A percentile compares a stretch with the other conserved stretches of the same genome.
These are phyloP conservation scores for Claviceps citrina DNA, from an alignment of 2,329 filamentous ascomycete species.

Conservation along the genomic window DNA sequence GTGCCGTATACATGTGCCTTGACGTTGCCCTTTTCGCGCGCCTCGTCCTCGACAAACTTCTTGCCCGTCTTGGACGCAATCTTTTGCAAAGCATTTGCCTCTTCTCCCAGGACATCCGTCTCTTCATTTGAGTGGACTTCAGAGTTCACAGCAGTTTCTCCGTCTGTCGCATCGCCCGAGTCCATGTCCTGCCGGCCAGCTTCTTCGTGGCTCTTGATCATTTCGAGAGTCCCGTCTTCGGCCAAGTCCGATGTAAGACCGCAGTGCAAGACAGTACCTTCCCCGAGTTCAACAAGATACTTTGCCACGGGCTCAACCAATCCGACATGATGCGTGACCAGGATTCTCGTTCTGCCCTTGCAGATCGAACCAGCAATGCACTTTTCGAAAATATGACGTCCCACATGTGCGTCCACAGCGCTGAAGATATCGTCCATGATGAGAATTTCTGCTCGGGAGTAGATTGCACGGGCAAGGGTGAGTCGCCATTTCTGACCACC, in stretches of 20 bases:
- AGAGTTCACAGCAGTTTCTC: conserved; percentile 38
- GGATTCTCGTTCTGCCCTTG: conserved; percentile 53
- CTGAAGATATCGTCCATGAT: conserved; percentile 76
- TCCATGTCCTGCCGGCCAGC: conserved; percentile 23
- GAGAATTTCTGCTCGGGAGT: conserved; percentile 61
- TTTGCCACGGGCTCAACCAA: conserved; percentile 56
- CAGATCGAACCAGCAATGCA: conserved; percentile 59
- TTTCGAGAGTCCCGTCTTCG: conserved; percentile 37
- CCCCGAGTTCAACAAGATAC: conserved; percentile 57
- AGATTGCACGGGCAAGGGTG: conserved; percentile 64
- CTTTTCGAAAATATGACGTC: conserved; percentile 62
- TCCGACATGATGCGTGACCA: conserved; percentile 68
- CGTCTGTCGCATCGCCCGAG: conserved; percentile 30
- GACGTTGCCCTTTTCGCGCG: conserved; percentile 54
- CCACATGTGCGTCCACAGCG: conserved; percentile 68
- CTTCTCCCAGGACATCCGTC: conserved; percentile 23
- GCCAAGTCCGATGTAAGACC: conserved; percentile 52
- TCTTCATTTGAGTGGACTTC: conserved; percentile 30
- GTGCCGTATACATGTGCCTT: conserved; percentile 49
- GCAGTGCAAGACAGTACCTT: conserved; percentile 48
- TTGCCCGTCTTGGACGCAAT: conserved; percentile 38
- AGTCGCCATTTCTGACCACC: conserved; percentile 76
- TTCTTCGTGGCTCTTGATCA: conserved; percentile 43
- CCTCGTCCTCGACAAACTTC: conserved; percentile 65
- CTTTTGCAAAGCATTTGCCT: conserved; percentile 28